phyloP scores from a whole-genome alignment of 345 rosid species.

The Gynandropsis gynandra region DNA sequence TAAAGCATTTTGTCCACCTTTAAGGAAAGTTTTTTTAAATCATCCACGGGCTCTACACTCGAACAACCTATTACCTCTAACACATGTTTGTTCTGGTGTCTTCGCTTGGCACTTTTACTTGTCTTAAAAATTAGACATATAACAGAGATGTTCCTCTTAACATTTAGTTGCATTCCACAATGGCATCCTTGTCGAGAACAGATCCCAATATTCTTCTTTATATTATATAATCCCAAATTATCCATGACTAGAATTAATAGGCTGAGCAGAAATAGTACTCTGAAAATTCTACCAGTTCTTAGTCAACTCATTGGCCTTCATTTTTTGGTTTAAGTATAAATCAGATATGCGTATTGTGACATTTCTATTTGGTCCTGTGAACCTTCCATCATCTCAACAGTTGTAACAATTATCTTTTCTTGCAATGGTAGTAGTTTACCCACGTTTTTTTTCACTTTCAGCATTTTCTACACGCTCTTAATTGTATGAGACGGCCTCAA shows the following conservation, averaged over 20 bases:
- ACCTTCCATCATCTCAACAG: neutral
- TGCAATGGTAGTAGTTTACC: slow-evolving; percentile 20
- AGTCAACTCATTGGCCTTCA: slow-evolving; percentile 7
- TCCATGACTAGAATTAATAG: slow-evolving; percentile 8
- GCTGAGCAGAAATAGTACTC: neutral
- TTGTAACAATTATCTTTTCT: slow-evolving; percentile 1
- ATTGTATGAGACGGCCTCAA: slow-evolving; percentile 84
- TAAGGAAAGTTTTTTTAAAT: too few species aligned
- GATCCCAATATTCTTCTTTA: neutral
- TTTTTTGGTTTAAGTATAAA: neutral
- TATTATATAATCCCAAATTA: neutral
- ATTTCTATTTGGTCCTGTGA: slow-evolving; percentile 1
- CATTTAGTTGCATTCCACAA: slow-evolving; percentile 7
- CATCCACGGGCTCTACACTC: too few species aligned
- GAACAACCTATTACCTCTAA: too few species aligned
- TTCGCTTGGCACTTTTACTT: neutral
- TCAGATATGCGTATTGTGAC: neutral
- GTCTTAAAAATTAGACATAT: neutral
- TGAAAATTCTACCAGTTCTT: slow-evolving; percentile 4
- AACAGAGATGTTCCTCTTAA: neutral
- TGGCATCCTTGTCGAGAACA: neutral
- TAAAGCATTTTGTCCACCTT: too few species aligned
- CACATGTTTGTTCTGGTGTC: too few species aligned
- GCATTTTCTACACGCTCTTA: slow-evolving; percentile 86
- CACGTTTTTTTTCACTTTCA: slow-evolving; percentile 35